phyloP scores from a whole-genome alignment of 352 stramenopile genomes.

The Globisporangium alternatum region DNA sequence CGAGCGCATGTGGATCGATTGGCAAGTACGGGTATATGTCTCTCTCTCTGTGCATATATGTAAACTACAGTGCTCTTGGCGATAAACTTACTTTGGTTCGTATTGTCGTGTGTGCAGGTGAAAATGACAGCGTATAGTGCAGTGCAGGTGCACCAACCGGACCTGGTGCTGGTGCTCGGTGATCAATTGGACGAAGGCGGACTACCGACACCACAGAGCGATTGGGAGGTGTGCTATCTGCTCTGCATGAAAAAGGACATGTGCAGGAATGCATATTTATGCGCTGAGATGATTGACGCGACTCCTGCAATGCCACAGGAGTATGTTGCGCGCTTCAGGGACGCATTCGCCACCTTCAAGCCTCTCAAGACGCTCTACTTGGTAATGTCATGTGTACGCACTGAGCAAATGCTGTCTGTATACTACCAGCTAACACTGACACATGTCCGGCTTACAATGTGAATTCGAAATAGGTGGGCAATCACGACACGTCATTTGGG shows the following conservation, averaged over 20 bases:
- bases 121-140: conserved; percentile 33
- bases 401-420: neutral
- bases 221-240: conserved; percentile 39
- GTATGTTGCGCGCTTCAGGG: conserved; percentile 54
- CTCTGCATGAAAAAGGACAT: neutral
- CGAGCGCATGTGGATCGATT: conserved; percentile 73
- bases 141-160: conserved; percentile 45
- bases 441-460: neutral
- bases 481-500: conserved; percentile 77
- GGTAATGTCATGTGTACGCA: conserved; percentile 17
- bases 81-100: neutral
- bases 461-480: conserved; percentile 41
- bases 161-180: conserved; percentile 61
- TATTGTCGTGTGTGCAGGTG: conserved; percentile 21
- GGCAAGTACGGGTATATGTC: conserved; percentile 30
- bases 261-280: neutral
- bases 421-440: neutral
- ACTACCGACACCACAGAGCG: conserved; percentile 37
- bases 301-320: conserved; percentile 19
- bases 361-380: conserved; percentile 54
- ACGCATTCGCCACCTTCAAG: conserved; percentile 32
- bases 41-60: neutral
- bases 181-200: conserved; percentile 78
- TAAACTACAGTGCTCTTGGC: neutral
- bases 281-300: neutral